These are phyloP conservation scores for Solanum okadae DNA, from an alignment of 257 asterid species.

Conservation along the genomic window DNA sequence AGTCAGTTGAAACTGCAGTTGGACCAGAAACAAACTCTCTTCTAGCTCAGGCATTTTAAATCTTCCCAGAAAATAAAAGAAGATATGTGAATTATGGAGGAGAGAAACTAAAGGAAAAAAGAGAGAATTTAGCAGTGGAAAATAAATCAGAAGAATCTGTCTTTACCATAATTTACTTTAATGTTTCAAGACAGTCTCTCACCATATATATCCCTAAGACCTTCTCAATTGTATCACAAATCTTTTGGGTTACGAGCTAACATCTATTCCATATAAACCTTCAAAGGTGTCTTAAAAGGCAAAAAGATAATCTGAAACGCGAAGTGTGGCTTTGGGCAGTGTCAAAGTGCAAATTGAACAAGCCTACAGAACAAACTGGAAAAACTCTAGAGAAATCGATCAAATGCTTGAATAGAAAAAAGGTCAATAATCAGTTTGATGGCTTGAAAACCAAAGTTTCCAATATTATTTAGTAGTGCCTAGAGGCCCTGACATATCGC, in stretches of 20 bases:
- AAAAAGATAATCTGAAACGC: not conserved
- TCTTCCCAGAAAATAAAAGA: not conserved
- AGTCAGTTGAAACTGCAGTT: not conserved
- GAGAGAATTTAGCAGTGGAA: not conserved
- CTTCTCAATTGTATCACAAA: not conserved
- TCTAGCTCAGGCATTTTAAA: not conserved
- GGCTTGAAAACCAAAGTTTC: not conserved
- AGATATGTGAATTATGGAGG: not conserved
- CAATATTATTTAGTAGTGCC: not conserved
- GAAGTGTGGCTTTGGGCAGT: not conserved
- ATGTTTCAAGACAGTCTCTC: not conserved
- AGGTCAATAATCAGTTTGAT: not conserved
- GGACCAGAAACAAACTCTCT: not conserved
- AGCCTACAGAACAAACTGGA: not conserved
- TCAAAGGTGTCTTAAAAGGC: not conserved
- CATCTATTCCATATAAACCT: not conserved
- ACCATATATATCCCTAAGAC: not conserved
- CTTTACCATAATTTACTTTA: not conserved
- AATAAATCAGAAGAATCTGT: not conserved
- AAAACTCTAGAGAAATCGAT: not conserved
- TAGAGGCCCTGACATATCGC: not conserved
- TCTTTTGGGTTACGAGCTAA: not conserved
- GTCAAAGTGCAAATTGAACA: not conserved
- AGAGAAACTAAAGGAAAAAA: not conserved
- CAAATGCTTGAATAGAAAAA: not conserved